Evolutionary conservation across 176 grass and related monocot species (phyloP).

Genomic region (Carex parvula): DNA sequence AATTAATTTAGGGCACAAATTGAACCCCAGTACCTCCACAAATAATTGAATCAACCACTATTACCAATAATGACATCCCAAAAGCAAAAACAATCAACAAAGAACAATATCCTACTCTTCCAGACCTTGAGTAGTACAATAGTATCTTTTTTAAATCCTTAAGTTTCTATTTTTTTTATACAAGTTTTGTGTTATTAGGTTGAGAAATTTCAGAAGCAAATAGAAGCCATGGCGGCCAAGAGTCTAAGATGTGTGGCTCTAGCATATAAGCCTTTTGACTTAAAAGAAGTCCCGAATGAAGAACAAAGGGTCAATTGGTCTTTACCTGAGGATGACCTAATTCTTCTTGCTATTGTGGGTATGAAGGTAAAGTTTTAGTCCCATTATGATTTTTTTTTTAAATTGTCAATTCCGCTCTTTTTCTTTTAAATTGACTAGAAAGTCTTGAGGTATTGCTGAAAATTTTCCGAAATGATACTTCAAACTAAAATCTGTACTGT

Average conservation of each 20-base stretch:
- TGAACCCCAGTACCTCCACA: not conserved
- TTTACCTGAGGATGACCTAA: slow-evolving; percentile 65
- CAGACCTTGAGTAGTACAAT: not conserved
- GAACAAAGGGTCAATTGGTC: slow-evolving; percentile 59
- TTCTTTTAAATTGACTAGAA: not conserved
- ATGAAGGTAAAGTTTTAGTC: slow-evolving; percentile 66
- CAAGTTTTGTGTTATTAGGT: slow-evolving; percentile 40
- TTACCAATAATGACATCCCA: slow-evolving; percentile 33
- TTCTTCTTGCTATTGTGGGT: slow-evolving; percentile 73
- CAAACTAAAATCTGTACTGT: not conserved
- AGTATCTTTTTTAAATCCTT: not conserved
- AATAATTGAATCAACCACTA: not conserved
- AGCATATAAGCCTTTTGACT: slow-evolving; percentile 61
- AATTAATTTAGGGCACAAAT: not conserved
- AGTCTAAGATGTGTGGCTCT: slow-evolving; percentile 92
- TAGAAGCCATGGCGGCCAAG: slow-evolving; percentile 65
- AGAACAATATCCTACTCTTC: not conserved
- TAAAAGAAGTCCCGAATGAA: slow-evolving; percentile 48
- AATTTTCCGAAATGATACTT: not conserved
- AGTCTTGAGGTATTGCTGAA: slow-evolving; percentile 25
- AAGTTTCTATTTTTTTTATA: slow-evolving; percentile 1
- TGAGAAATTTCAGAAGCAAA: slow-evolving; percentile 54
- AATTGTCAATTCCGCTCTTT: not conserved
- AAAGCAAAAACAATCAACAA: slow-evolving; percentile 35
- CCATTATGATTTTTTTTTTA: not conserved